phyloP scores from a whole-genome alignment of 2,329 filamentous ascomycete genomes.

The Fusarium sp. region DNA sequence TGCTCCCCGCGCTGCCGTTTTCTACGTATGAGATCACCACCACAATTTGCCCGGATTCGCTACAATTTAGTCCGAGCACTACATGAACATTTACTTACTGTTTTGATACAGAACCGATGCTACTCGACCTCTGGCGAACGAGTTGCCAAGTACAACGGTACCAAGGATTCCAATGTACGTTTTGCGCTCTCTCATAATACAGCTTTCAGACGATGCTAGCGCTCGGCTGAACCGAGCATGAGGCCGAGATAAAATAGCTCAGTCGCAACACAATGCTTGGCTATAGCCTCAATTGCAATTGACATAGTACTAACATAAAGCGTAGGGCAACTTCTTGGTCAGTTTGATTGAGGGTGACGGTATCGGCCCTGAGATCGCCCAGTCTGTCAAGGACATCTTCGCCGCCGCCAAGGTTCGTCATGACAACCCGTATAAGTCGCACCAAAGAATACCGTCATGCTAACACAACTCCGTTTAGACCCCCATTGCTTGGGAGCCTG shows the following conservation, averaged over 20 bases:
- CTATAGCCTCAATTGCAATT: slow-evolving; percentile 27
- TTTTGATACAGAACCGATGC: slow-evolving; percentile 62
- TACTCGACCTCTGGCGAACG: slow-evolving; percentile 75
- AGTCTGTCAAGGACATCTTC: slow-evolving; percentile 99
- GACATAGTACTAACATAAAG: slow-evolving; percentile 44
- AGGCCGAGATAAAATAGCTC: slow-evolving; percentile 57
- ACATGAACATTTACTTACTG: slow-evolving; percentile 36
- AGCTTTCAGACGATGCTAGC: slow-evolving; percentile 28
- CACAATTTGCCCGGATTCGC: slow-evolving; percentile 23
- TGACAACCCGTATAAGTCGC: slow-evolving; percentile 23
- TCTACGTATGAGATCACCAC: slow-evolving; percentile 51
- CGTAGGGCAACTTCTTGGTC: slow-evolving; percentile 92
- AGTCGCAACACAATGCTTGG: slow-evolving; percentile 43
- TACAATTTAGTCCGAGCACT: slow-evolving; percentile 24
- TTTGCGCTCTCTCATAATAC: slow-evolving; percentile 35
- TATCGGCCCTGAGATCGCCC: slow-evolving; percentile 96
- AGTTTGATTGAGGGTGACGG: slow-evolving; percentile 99
- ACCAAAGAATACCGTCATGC: slow-evolving; percentile 10
- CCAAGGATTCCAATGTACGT: slow-evolving; percentile 88
- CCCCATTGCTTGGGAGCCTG: slow-evolving; percentile 95
- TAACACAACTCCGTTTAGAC: slow-evolving; percentile 64
- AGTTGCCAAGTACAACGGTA: slow-evolving; percentile 93
- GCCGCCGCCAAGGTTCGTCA: slow-evolving; percentile 84
- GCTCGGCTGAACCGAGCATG: slow-evolving; percentile 46
- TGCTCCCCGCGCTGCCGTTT: slow-evolving; percentile 66